Evolutionary conservation across 108 stramenopile species (phyloP).

Genomic region (Cyclotella sp.): DNA sequence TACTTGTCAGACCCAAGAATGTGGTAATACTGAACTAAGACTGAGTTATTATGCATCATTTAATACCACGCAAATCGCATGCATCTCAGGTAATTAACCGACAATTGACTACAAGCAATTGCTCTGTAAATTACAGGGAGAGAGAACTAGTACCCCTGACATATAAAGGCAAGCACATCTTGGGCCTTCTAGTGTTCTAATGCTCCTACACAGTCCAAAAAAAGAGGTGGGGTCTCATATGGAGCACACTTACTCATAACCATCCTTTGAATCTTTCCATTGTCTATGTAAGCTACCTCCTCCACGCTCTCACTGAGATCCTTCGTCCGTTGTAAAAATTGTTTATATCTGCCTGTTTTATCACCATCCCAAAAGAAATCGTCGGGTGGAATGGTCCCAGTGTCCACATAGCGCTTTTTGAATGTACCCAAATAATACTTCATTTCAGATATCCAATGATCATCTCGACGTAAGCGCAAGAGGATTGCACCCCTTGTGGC

Average conservation of each 20-base stretch:
- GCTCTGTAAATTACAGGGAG: no score
- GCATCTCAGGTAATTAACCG: no score
- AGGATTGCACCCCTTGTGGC: slow-evolving; percentile 81
- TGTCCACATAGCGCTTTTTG: slow-evolving; percentile 60
- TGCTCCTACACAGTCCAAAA: slow-evolving; percentile 38
- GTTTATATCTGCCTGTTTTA: slow-evolving; percentile 45
- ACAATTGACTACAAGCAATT: no score
- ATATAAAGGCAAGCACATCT: neutral
- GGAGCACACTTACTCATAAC: slow-evolving; percentile 28
- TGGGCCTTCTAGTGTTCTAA: neutral
- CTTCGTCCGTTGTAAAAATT: slow-evolving; percentile 54
- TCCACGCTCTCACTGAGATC: slow-evolving; percentile 56
- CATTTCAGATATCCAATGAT: slow-evolving; percentile 88
- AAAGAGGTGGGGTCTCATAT: slow-evolving; percentile 41
- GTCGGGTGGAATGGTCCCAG: slow-evolving; percentile 54
- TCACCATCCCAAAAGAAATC: slow-evolving; percentile 76
- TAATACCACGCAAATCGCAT: no score
- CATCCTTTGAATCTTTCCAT: slow-evolving; percentile 47
- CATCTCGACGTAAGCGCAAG: slow-evolving; percentile 76
- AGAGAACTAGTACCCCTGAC: neutral
- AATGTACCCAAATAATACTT: slow-evolving; percentile 76
- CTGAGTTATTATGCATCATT: no score
- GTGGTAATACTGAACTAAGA: neutral
- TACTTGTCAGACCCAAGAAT: slow-evolving; percentile 41
- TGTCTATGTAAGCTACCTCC: slow-evolving; percentile 43